Base-by-base conservation (phyloP, 768 basidiomycete species). In the Auricularia sp. region DNA sequence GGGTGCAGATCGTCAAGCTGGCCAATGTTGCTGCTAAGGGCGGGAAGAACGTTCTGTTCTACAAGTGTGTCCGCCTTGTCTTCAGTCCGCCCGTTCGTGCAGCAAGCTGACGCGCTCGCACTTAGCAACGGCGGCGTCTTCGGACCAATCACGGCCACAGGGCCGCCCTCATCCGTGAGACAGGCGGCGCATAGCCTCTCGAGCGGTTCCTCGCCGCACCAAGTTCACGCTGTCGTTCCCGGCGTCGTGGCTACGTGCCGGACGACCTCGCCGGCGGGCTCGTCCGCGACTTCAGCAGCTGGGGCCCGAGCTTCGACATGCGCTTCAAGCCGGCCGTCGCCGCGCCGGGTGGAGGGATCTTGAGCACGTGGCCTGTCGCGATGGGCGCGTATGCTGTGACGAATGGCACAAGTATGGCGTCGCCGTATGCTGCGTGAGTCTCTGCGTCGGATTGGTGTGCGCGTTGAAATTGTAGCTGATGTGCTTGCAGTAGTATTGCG, bases 261-360 rank as follows among this genome's bases (percentile, higher is more conserved):
- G 64, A 69, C 34, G 74, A 75, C 66, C 65, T 63, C n/a, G 67
- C 39, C 23, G 74, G 71, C 14, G 73, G 73, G 11, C 67, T 70
- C 10, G 68, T 72, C 1, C 71, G 70, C 6, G 62, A 66, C 58
- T 72, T 69, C 63, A 71, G 70, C 36, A 62, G 68, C 10, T 72
- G 69, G 44, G 76, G 76, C 2, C 76, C 75, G 3, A 74, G 76
- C 8, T 72, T 72, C 66, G 75, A 76, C 62, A 47, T 70, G 18
- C 62, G 54, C 47, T 51, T 67, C 66, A 72, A 72, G 63, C 68
- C 47, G 6, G 14, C 47, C 1, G 21, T 51, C 21, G 47, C 68
- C 0, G 69, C 66, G 12, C 68, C 69, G 1, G 68, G 68, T 16
- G 64, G 64, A 11, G 63, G 65, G 61, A 69, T 70, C 59, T 60